Evolutionary conservation across 2,329 filamentous ascomycete genomes (phyloP).

Genomic region (Ilyonectria destructans): DNA sequence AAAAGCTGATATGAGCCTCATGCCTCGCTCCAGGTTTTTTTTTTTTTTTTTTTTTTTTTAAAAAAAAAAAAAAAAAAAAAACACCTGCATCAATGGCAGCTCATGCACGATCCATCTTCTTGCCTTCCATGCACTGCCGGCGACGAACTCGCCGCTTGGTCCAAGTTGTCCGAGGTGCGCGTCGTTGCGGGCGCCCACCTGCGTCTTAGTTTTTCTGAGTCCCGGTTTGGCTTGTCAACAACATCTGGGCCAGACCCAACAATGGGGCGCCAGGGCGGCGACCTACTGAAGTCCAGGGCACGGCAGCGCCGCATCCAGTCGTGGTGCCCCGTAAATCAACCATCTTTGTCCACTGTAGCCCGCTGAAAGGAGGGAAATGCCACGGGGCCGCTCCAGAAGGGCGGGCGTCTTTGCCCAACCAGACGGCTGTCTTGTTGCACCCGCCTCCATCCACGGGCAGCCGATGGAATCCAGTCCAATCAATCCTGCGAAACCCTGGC

Average conservation of each 20-base stretch:
- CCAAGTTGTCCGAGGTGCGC: slow-evolving; percentile 5
- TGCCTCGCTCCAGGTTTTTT: slow-evolving; percentile 5
- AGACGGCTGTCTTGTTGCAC: slow-evolving; percentile 38
- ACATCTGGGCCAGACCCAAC: neutral
- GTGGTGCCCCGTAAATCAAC: neutral
- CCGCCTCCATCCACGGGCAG: slow-evolving; percentile 23
- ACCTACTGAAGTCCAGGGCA: neutral
- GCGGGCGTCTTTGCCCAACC: slow-evolving; percentile 33
- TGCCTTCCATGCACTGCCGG: slow-evolving; percentile 15
- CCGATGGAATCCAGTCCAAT: slow-evolving; percentile 43
- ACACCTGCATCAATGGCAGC: slow-evolving; percentile 16
- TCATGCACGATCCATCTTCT: slow-evolving; percentile 23
- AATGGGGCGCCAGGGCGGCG: neutral
- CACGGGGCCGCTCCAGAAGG: slow-evolving; percentile 9
- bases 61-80: neutral
- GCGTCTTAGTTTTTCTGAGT: neutral
- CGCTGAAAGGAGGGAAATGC: slow-evolving; percentile 14
- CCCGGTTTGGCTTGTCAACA: neutral
- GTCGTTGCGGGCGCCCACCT: slow-evolving; percentile 12
- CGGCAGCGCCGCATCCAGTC: neutral
- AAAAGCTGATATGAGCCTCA: neutral
- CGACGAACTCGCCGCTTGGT: slow-evolving; percentile 9
- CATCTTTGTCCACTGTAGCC: neutral
- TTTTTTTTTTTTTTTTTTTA: no score
- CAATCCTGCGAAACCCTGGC: slow-evolving; percentile 24